Evolutionary conservation across 2,329 filamentous ascomycete genomes (phyloP), one percentile per base, ranked within the genome.

Genomic region (Trichophyton verrucosum): DNA sequence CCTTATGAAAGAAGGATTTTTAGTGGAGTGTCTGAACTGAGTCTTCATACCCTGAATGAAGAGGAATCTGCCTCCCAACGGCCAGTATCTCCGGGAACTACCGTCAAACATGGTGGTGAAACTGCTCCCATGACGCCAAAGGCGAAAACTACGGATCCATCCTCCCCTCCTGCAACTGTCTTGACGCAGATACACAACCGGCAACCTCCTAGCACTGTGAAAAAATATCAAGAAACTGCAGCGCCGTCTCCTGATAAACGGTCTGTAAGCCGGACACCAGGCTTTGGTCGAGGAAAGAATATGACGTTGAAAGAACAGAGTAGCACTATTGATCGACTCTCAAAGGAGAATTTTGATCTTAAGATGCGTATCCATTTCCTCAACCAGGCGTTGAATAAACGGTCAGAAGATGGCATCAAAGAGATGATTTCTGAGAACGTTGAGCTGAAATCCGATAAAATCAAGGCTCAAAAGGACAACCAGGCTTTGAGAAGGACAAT

Each of bases 341-440:
- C 90, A 63, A 99, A 99, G 75, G 94, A 99, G 73, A 99, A 99
- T 66, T 99, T 97, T 71, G 92, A 96, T 71, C 77, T 97, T 60
- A 96, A 97, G 75, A 85, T 97, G 74, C 95, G 96, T 72, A 94
- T 97, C 65, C 95, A 96, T 80, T 99, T 96, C 70, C 81, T 99
- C 57, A 95, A 92, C 68, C 89, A 97, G 72, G 88, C 92, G 1
- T 78, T 99, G 20, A 91, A 95, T 73, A 94, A 92, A 70, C 82
- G 95, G 47, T 96, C 91, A 1, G 92, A 97, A 72, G 92, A 97
- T 75, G 91, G 91, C 65, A 87, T 99, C 72, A 95, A 95, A 75
- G 92, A 96, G 72, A 95, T 96, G 86, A 95, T 97, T 68, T 91
- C 90, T 51, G 92, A 96, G 74, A 99, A 96, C 68, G 92, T 97